Percentiles rank a stretch among this genome's conserved stretches.
Evolutionary conservation across 2,329 filamentous ascomycete species (phyloP).

Genomic region (Colletotrichum gigasporum): DNA sequence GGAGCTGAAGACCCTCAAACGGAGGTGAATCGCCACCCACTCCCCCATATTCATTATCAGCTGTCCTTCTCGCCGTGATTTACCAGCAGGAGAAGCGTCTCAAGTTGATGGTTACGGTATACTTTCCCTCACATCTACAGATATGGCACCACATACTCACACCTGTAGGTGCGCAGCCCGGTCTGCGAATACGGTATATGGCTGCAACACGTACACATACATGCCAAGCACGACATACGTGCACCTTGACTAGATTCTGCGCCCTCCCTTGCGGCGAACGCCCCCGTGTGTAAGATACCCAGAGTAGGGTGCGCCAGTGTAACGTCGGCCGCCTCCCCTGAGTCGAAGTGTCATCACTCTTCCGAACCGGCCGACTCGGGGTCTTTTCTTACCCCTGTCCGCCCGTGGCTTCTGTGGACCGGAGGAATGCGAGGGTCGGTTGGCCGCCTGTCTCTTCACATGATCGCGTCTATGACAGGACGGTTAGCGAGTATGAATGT

Average conservation of each 20-base stretch:
- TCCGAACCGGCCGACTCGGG: conserved; percentile 19
- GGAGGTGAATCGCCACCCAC: background rate
- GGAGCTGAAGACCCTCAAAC: too few species aligned
- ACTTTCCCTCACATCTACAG: conserved; percentile 12
- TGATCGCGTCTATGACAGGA: conserved; percentile 9
- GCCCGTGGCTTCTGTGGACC: conserved; percentile 21
- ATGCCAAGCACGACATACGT: conserved; percentile 6
- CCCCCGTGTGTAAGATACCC: background rate
- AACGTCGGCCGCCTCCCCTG: conserved; percentile 19
- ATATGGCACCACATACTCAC: too few species aligned
- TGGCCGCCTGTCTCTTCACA: conserved; percentile 16
- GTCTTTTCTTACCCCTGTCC: conserved; percentile 6
- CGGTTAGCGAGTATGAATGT: conserved; percentile 22
- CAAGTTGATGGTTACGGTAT: background rate
- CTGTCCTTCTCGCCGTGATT: too few species aligned
- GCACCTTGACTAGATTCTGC: too few species aligned
- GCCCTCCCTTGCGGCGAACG: conserved; percentile 8
- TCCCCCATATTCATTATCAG: too few species aligned
- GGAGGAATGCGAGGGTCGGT: conserved; percentile 8
- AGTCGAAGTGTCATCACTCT: conserved; percentile 33
- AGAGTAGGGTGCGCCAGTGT: background rate
- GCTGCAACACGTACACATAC: background rate
- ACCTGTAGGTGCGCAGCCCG: too few species aligned
- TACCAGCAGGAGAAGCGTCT: background rate
- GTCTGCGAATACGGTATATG: conserved; percentile 9